These are phyloP conservation scores for Colletotrichum neosansevieriae DNA, from an alignment of 2,329 filamentous ascomycete species.

Conservation along the genomic window DNA sequence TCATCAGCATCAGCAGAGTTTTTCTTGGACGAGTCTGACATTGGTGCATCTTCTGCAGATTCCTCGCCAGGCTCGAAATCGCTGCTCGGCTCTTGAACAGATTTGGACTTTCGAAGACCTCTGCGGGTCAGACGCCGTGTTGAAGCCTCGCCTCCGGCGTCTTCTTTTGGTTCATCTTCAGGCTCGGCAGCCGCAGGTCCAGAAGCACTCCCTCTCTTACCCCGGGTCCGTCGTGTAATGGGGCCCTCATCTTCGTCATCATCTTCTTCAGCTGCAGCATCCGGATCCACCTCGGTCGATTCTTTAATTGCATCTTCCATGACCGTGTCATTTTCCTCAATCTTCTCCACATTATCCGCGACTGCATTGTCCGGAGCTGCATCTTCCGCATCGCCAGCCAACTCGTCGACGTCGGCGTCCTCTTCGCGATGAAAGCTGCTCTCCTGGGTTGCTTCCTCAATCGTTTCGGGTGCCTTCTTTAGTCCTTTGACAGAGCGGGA, in stretches of 20 bases:
- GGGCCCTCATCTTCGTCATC: slow-evolving; percentile 64
- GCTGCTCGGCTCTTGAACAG: slow-evolving; percentile 67
- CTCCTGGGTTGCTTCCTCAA: slow-evolving; percentile 67
- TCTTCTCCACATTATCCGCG: slow-evolving; percentile 42
- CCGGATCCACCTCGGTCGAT: slow-evolving; percentile 48
- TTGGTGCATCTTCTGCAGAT: slow-evolving; percentile 63
- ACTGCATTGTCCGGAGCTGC: slow-evolving; percentile 44
- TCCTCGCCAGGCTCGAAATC: slow-evolving; percentile 73
- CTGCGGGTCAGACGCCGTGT: slow-evolving; percentile 62
- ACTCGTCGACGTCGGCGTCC: slow-evolving; percentile 54
- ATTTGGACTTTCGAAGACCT: slow-evolving; percentile 59
- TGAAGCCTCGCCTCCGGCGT: slow-evolving; percentile 47
- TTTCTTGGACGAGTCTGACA: slow-evolving; percentile 52
- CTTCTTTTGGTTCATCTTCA: slow-evolving; percentile 44
- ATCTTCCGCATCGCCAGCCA: slow-evolving; percentile 49
- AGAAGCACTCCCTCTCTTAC: slow-evolving; percentile 48
- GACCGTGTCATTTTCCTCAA: slow-evolving; percentile 40
- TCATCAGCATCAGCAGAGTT: slow-evolving; percentile 55
- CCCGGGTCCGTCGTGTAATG: slow-evolving; percentile 60
- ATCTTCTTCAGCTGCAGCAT: slow-evolving; percentile 50
- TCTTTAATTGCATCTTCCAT: slow-evolving; percentile 45
- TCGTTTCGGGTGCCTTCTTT: slow-evolving; percentile 61
- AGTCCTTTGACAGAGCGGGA: slow-evolving; percentile 65
- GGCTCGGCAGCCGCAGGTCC: slow-evolving; percentile 47
- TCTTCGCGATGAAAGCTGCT: slow-evolving; percentile 54